phyloP scores from a whole-genome alignment of 768 basidiomycete species.

The Tylopilus rubrobrunneus region DNA sequence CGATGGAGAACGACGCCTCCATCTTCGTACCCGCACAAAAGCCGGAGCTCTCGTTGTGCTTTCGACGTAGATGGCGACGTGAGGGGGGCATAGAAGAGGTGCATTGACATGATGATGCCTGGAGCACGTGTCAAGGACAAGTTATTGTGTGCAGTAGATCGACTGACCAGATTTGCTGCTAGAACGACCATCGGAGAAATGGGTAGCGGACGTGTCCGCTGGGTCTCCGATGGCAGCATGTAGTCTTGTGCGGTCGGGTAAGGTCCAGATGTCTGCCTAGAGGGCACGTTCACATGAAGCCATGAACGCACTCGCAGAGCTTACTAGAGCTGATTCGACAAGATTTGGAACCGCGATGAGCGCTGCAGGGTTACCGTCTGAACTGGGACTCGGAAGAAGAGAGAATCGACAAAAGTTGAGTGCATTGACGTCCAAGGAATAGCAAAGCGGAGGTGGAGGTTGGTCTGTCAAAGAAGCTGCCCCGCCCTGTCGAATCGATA shows the following conservation, averaged over 20 bases:
- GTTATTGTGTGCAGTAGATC: neutral
- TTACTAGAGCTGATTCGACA: slow-evolving; percentile 79
- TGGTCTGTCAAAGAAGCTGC: slow-evolving; percentile 52
- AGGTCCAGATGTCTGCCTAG: slow-evolving; percentile 84
- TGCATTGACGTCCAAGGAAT: slow-evolving; percentile 86
- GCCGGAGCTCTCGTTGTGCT: slow-evolving; percentile 42
- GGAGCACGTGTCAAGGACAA: neutral
- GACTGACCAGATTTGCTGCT: slow-evolving; percentile 52
- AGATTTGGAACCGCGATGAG: slow-evolving; percentile 84
- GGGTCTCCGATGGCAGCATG: slow-evolving; percentile 83
- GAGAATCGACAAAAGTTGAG: slow-evolving; percentile 93
- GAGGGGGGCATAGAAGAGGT: slow-evolving; percentile 46
- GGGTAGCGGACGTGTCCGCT: slow-evolving; percentile 24
- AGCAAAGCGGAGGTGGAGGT: slow-evolving; percentile 48
- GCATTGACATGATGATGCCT: slow-evolving; percentile 91
- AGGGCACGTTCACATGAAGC: neutral
- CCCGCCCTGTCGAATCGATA: slow-evolving; percentile 46
- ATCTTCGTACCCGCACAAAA: slow-evolving; percentile 81
- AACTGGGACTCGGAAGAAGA: slow-evolving; percentile 38
- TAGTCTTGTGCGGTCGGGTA: slow-evolving; percentile 64
- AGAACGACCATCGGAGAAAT: slow-evolving; percentile 43
- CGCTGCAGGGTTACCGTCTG: slow-evolving; percentile 29
- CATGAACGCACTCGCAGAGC: slow-evolving; percentile 11
- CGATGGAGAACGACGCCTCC: slow-evolving; percentile 75
- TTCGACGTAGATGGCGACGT: slow-evolving; percentile 32